Evolutionary conservation across 148 eudicot species (phyloP).

Genomic region (Silene conica): DNA sequence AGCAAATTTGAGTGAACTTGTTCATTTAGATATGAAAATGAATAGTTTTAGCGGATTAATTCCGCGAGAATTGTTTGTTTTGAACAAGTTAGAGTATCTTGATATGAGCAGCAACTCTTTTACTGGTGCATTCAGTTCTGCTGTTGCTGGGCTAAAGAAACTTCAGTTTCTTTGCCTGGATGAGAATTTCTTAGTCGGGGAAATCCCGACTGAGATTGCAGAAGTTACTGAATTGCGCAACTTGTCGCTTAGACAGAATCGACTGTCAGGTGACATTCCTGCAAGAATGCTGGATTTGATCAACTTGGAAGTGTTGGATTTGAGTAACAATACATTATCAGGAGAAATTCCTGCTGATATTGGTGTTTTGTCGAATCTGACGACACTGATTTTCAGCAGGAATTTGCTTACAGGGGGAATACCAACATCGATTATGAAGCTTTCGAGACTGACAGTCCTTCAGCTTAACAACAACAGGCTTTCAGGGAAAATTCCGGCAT

Average conservation of each 20-base stretch:
- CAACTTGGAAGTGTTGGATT: conserved; percentile 33
- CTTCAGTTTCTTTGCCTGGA: conserved; percentile 32
- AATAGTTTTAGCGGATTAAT: conserved; percentile 42
- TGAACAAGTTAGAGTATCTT: conserved; percentile 34
- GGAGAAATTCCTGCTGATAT: conserved; percentile 30
- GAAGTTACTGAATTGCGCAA: conserved; percentile 33
- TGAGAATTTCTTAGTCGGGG: conserved; percentile 37
- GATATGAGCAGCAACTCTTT: conserved; percentile 41
- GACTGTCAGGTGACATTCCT: conserved; percentile 37
- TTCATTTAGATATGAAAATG: conserved; percentile 37
- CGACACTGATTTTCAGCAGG: conserved; percentile 30
- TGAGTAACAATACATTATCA: conserved; percentile 35
- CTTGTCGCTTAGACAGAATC: conserved; percentile 34
- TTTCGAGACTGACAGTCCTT: conserved; percentile 34
- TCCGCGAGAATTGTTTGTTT: conserved; percentile 29
- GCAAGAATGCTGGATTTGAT: conserved; percentile 24
- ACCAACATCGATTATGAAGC: conserved; percentile 32
- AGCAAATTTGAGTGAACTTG: conserved; percentile 37
- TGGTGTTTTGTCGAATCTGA: conserved; percentile 34
- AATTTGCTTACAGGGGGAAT: conserved; percentile 41
- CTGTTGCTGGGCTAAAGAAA: conserved; percentile 29
- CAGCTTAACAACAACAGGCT: conserved; percentile 35
- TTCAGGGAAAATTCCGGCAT: conserved; percentile 36
- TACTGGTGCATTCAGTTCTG: conserved; percentile 29
- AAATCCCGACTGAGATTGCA: conserved; percentile 37